phyloP scores from a whole-genome alignment of 345 rosid genomes.

The Laguncularia racemosa region DNA sequence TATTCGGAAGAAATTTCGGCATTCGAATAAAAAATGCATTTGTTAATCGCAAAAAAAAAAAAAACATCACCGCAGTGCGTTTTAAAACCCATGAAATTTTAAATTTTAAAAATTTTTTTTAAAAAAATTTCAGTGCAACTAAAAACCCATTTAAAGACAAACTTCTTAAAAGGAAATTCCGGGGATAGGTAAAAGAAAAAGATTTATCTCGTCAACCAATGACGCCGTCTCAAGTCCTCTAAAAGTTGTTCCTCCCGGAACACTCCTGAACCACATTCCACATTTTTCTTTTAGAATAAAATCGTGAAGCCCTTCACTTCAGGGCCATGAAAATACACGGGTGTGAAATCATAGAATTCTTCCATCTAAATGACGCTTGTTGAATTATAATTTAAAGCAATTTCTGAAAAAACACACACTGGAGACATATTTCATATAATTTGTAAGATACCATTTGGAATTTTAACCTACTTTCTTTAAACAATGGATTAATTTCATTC shows the following conservation, averaged over 20 bases:
- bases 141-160: slow-evolving; percentile 63
- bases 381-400: too few relatives aligned
- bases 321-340: not conserved
- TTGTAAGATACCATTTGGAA: too few relatives aligned
- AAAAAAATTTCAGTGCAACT: slow-evolving; percentile 7
- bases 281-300: not conserved
- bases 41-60: too few relatives aligned
- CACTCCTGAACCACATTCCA: slow-evolving; percentile 30
- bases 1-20: too few relatives aligned
- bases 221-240: slow-evolving; percentile 44
- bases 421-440: too few relatives aligned
- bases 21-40: too few relatives aligned
- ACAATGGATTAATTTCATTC: not conserved
- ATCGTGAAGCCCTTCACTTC: not conserved
- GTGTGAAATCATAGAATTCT: too few relatives aligned
- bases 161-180: slow-evolving; percentile 54
- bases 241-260: slow-evolving; percentile 33
- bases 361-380: too few relatives aligned
- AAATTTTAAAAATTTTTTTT: not conserved
- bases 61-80: too few relatives aligned
- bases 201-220: slow-evolving; percentile 72
- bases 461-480: too few relatives aligned
- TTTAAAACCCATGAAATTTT: too few relatives aligned
- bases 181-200: slow-evolving; percentile 67
- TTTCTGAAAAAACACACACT: too few relatives aligned